phyloP scores from a whole-genome alignment of 2,329 filamentous ascomycete genomes.

The Nemania sp. region DNA sequence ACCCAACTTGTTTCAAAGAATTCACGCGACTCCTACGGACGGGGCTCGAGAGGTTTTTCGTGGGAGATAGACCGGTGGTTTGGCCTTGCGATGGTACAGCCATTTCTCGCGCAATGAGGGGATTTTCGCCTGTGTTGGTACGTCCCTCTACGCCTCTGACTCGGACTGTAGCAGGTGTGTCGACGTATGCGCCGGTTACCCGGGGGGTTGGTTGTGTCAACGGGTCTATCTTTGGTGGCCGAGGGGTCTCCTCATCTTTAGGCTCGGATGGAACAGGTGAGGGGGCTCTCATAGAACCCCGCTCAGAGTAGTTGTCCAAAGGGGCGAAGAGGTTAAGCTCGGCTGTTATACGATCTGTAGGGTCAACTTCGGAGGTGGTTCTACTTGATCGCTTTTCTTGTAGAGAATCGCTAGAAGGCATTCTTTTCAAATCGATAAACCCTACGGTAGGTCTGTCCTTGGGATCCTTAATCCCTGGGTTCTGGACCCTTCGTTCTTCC shows the following conservation, averaged over 20 bases:
- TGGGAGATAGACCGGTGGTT: constrained; percentile 23
- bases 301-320: constrained; percentile 59
- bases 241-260: constrained; percentile 53
- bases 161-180: constrained; percentile 55
- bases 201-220: constrained; percentile 57
- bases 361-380: constrained; percentile 56
- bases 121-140: background rate
- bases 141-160: constrained; percentile 33
- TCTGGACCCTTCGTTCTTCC: constrained; percentile 31
- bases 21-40: constrained; percentile 12
- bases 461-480: constrained; percentile 37
- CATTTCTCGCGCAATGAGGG: background rate
- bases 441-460: constrained; percentile 49
- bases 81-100: constrained; percentile 11
- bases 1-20: constrained; percentile 14
- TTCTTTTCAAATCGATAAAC: constrained; percentile 51
- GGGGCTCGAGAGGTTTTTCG: constrained; percentile 15
- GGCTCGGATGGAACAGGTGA: constrained; percentile 49
- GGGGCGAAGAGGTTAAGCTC: constrained; percentile 62
- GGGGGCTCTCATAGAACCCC: constrained; percentile 56
- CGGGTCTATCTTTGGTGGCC: constrained; percentile 50
- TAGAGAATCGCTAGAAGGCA: constrained; percentile 51
- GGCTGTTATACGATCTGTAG: constrained; percentile 59
- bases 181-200: constrained; percentile 60
- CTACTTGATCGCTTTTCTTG: constrained; percentile 55